Evolutionary conservation across 495 filamentous ascomycete species (phyloP), one percentile per base, ranked within the genome.

Genomic region (Podospora anserina): DNA sequence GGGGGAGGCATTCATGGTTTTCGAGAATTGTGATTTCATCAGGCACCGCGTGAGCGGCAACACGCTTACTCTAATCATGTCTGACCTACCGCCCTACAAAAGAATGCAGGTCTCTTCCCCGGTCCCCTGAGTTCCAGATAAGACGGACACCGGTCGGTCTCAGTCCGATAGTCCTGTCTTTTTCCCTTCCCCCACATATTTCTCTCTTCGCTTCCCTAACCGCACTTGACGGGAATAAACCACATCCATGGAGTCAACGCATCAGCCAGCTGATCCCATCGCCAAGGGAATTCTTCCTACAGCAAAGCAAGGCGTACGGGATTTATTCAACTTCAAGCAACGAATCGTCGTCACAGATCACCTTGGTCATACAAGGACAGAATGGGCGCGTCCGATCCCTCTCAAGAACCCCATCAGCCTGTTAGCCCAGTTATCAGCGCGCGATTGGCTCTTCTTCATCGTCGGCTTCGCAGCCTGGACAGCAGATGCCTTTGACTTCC

Each of bases 401-500:
- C 77, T 90, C 55, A 74, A 81, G 59, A 90, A 91, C 70, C 89
- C 89, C 18, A 76, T 91, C 76, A 85, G 80, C 23, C 78, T 90
- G 57, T 75, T 89, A 63, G 81, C 80, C 61, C 82, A 86, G 77
- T 80, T 92, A 20, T 80, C 81, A 7, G 78, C 73, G 5, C 77
- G 76, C 15, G 82, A 86, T 70, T 91, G 88, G 89, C 66, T 88
- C 19, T 89, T 86, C 75, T 91, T 91, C 72, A 56, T 88, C 19
- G 87, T 89, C 13, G 88, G 88, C 23, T 82, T 90, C 72, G 66
- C 76, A 15, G 85, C 89, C 4, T 92, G 88, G 89, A 88, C 83
- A 18, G 87, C 88, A 16, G 90, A 91, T 75, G 89, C 88, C 5
- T 91, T 90, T 76, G 91, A 94, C 77, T 93, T 93, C 77, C 88